phyloP scores from a whole-genome alignment of 2,329 filamentous ascomycete genomes.

The Colletotrichum sp. region DNA sequence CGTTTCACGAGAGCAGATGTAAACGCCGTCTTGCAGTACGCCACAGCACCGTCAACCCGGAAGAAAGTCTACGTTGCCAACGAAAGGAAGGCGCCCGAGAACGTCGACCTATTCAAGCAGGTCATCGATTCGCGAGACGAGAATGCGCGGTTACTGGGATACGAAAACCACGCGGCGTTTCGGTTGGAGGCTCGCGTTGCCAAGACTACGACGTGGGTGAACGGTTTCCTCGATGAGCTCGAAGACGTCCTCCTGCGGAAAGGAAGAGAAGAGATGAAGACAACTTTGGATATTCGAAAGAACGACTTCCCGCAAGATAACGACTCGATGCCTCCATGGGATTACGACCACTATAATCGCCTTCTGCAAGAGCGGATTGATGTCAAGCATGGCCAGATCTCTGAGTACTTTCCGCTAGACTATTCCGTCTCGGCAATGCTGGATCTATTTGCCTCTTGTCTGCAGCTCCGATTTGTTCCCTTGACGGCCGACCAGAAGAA shows the following conservation, averaged over 20 bases:
- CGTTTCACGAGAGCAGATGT: background rate
- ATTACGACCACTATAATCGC: background rate
- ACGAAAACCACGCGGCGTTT: background rate
- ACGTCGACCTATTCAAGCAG: background rate
- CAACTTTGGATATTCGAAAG: rapidly evolving
- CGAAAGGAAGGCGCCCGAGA: background rate
- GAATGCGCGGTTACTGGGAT: background rate
- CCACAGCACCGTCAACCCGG: background rate
- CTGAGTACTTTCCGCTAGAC: background rate
- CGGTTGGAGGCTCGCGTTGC: background rate
- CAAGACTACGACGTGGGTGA: background rate
- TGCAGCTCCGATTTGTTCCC: background rate
- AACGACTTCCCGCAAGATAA: background rate
- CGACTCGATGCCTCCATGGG: background rate
- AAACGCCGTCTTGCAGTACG: background rate
- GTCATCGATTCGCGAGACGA: background rate
- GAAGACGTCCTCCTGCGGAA: background rate
- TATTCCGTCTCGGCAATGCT: background rate
- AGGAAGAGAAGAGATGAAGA: rapidly evolving
- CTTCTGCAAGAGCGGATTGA: background rate
- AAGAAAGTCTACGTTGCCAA: background rate
- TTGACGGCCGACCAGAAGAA: background rate
- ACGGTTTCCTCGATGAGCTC: background rate
- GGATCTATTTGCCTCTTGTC: background rate
- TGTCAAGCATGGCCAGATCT: background rate